Evolutionary conservation across 768 basidiomycete genomes (phyloP), one percentile per base, ranked within the genome.

Genomic region (Collybia nuda): DNA sequence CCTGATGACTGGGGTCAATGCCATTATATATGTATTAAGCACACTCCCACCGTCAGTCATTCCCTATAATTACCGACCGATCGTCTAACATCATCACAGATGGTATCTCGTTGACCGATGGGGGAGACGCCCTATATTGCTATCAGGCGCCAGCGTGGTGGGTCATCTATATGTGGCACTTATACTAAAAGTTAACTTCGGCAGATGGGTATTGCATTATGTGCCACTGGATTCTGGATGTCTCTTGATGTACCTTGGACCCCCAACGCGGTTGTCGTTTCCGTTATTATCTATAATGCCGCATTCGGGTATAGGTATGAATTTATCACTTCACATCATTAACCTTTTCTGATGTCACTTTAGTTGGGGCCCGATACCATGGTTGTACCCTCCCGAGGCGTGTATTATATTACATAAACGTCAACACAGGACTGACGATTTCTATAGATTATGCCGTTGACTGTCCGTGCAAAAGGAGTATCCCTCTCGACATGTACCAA

Each of bases 51-150:
- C 93, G 88, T 93, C 55, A 52, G 88, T 67, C n/a, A 42, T 36
- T 44, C n/a, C 15, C 40, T 17, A 38, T 7, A 40, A 9, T 9
- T 18, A 21, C 45, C 46, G 48, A 36, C 29, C 51, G 43, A 43
- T 56, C 29, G 47, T 50, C 11, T 60, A 11, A 40, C 42, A 48
- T 40, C 39, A 15, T 41, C 11, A 22, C 38, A 95, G 93, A 6
- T 98, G 95, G 95, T 90, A 92, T 65, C 79, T 98, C 48, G 90
- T 96, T 42, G 95, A 98, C 61, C 83, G 85, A 4, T 91, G 91
- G 82, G 95, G 95, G 8, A 80, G 95, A 44, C 81, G 95, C 1
- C 74, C 87, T 1, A 97, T 98, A 57, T 74, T 98, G 2, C 76
- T 98, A 17, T 86, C 84, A 5, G 95, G 95, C 6, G 93, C 93